Percentiles rank a stretch among this genome's conserved stretches.
phyloP scores from a whole-genome alignment of 2,329 filamentous ascomycete species.

The Phyllosticta capitalensis region DNA sequence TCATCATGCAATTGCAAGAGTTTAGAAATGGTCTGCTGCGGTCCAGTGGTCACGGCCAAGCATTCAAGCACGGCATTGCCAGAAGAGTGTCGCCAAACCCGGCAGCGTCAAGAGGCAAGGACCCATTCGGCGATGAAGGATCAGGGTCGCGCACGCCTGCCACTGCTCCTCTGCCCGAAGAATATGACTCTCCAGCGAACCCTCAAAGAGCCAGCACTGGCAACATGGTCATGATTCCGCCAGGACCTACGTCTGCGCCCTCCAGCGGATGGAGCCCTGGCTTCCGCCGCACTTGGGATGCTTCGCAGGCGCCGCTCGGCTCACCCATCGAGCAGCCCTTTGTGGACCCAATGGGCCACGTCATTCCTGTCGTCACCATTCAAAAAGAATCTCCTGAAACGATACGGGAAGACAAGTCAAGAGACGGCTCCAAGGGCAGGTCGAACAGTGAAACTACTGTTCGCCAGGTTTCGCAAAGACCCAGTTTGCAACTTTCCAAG shows the following conservation, averaged over 20 bases:
- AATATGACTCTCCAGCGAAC: constrained; percentile 44
- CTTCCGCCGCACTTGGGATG: constrained; percentile 33
- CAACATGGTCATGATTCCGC: constrained; percentile 32
- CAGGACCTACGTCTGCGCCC: constrained; percentile 32
- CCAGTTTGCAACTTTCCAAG: constrained; percentile 16
- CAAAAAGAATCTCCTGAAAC: constrained; percentile 2
- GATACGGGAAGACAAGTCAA: neutral
- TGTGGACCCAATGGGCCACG: constrained; percentile 28
- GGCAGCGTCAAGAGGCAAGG: constrained; percentile 20
- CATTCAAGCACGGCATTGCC: constrained; percentile 17
- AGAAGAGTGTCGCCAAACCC: constrained; percentile 16
- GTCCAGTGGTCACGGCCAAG: constrained; percentile 24
- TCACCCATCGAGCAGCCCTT: constrained; percentile 18
- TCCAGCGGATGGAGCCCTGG: constrained; percentile 26
- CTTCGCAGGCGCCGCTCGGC: constrained; percentile 18
- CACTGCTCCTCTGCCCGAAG: constrained; percentile 30
- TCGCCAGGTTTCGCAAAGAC: constrained; percentile 9
- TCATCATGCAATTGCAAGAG: constrained; percentile 82
- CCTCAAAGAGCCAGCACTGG: constrained; percentile 35
- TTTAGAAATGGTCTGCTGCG: constrained; percentile 48
- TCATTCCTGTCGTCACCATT: constrained; percentile 24
- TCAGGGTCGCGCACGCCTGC: constrained; percentile 27
- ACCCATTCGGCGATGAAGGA: constrained; percentile 24
- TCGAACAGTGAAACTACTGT: constrained; percentile 8
- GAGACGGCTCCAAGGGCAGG: constrained; percentile 4